phyloP scores from a whole-genome alignment of 805 yeast species.

The Metschnikowia hibisci region DNA sequence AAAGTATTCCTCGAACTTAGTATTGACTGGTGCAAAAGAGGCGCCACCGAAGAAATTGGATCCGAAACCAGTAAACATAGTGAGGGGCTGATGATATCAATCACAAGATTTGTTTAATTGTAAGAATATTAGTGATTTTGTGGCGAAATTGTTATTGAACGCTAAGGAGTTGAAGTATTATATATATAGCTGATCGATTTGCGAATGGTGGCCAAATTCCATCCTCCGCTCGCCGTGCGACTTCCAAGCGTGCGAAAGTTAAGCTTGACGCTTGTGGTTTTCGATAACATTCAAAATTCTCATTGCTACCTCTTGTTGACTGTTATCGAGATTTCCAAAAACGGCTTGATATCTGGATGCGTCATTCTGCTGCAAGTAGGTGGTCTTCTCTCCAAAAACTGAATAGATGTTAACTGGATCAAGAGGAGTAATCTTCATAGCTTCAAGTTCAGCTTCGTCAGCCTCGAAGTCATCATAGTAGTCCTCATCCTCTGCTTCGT shows the following conservation, averaged over 20 bases:
- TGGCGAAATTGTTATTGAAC: no score
- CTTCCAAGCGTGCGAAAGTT: background rate
- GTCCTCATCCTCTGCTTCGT: conserved; percentile 29
- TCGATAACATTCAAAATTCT: conserved; percentile 25
- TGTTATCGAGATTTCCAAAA: conserved; percentile 37
- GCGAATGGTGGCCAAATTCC: conserved; percentile 1
- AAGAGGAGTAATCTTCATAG: conserved; percentile 73
- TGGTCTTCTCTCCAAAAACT: conserved; percentile 55
- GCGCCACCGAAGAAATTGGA: conserved; percentile 34
- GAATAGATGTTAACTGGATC: conserved; percentile 72
- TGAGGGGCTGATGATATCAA: background rate
- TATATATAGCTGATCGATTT: background rate
- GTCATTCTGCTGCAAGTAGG: conserved; percentile 46
- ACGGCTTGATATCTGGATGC: conserved; percentile 46
- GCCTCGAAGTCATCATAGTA: conserved; percentile 39
- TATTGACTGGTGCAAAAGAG: conserved; percentile 28
- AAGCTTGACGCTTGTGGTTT: conserved; percentile 12
- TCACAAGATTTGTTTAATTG: background rate
- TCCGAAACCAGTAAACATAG: conserved; percentile 44
- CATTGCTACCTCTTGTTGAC: conserved; percentile 30
- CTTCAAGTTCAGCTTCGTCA: conserved; percentile 77
- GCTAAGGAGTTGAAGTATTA: background rate
- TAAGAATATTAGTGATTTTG: no score
- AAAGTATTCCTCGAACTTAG: conserved; percentile 75
- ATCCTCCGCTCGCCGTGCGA: background rate